Base-by-base conservation (phyloP, 306 rosid species). In the Lablab purpureus region DNA sequence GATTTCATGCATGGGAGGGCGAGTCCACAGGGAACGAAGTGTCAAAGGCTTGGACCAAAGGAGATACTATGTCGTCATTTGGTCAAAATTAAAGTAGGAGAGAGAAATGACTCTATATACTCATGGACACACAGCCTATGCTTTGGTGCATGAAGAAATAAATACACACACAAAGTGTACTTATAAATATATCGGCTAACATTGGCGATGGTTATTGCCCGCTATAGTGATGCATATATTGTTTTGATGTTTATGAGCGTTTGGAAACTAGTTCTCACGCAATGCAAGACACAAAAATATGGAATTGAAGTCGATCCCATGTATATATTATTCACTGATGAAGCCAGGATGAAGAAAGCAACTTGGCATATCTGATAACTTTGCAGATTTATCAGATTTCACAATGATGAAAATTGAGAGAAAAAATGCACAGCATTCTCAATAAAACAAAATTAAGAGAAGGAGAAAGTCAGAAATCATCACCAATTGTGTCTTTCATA, bases 351-450 rank as follows among this genome's bases (percentile, higher is more conserved):
- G 19, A 75, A 66, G 80, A 82, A 84, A 79, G 88, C 77, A 79
- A 56, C 80, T 81, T 51, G 73, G 67, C 75, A 23, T 72, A 75
- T 37, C 89, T 50, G 84, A 82, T 68, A 36, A 79, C 30, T 62
- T 81, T 71, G 82, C 89, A 89, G 89, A 85, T 73, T 83, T 80
- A 84, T 82, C 87, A 88, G 87, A 79, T 85, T 80, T 84, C 85
- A 78, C 77, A 80, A 88, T 88, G 79, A 90, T 82, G 84, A 82
- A 74, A 77, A 60, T 74, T 85, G 81, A 81, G 79, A 81, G 78
- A 81, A 50, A 51, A 47, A 71, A 66, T 80, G 69, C 49, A 71
- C 76, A 32, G 67, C 81, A 76, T 49, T 71, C 78, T 82, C 80
- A 78, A 67, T 34, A 56, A 55, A 47, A 30, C 63, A 65, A 69